phyloP scores from a whole-genome alignment of 768 basidiomycete species.

The Cystobasidium ongulense region DNA sequence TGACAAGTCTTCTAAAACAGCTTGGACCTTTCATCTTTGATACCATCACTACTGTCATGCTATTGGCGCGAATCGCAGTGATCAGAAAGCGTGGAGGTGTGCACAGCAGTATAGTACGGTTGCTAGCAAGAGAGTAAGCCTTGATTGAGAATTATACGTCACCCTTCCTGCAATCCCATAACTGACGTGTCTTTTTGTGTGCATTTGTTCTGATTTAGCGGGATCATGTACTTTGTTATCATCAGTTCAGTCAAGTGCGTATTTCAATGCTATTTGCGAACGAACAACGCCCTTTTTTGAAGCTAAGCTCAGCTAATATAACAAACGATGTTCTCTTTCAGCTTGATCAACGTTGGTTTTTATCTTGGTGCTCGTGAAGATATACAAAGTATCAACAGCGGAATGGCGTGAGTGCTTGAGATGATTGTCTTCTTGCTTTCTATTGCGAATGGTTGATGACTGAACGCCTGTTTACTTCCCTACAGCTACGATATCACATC shows the following conservation, averaged over 20 bases:
- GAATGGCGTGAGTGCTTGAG: background rate
- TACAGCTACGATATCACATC: too few relatives aligned
- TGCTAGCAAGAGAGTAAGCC: background rate
- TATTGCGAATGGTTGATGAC: too few relatives aligned
- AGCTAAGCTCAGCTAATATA: too few relatives aligned
- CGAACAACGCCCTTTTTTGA: too few relatives aligned
- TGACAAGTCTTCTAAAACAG: too few relatives aligned
- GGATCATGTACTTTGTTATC: background rate
- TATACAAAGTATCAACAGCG: background rate
- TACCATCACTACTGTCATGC: background rate
- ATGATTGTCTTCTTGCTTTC: too few relatives aligned
- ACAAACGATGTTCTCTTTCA: background rate
- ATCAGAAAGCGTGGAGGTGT: background rate
- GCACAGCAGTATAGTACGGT: background rate
- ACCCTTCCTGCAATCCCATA: too few relatives aligned
- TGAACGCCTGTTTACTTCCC: too few relatives aligned
- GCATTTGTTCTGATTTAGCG: background rate
- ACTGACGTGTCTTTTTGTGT: too few relatives aligned
- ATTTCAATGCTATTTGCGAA: too few relatives aligned
- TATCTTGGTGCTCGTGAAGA: background rate
- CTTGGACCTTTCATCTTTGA: constrained; percentile 2
- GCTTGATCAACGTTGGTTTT: constrained; percentile 22
- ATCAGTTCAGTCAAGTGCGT: constrained; percentile 13
- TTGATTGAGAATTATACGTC: background rate
- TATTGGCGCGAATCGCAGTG: background rate